Evolutionary conservation across 305 asterid genomes (phyloP), one percentile per base, ranked within the genome.

Genomic region (Rubia balearica): DNA sequence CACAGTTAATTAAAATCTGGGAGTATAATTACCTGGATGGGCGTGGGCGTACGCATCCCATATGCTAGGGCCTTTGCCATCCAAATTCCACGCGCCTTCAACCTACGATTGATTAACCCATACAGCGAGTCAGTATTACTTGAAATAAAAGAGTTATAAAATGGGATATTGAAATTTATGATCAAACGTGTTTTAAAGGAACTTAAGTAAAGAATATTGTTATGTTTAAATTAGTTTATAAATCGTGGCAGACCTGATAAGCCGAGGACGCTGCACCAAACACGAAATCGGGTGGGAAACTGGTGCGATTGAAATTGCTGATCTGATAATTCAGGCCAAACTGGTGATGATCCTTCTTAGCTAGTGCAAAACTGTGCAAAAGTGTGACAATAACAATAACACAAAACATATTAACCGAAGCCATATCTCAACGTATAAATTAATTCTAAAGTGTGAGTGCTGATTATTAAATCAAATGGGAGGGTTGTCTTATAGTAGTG

Each of bases 21-120:
- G 12, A 43, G 8, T 43, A 4, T 43, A 43, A 4, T 43, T 43
- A 67, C 70, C 70, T 45, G 70, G 60, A 46, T 22, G 11, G 21
- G 53, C 13, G 22, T 67, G 70, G 14, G 70, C 46, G 42, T 10
- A 45, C 0, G 5, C 30, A 67, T 67, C 70, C 70, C 70, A 67
- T 7, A 4, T 67, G n/a, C 60, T 67, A 6, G 60, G 70, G 22
- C 70, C 70, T 67, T 67, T 67, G 10, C 70, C 70, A 67, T 67
- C 70, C 2, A 1, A 16, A 14, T 67, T 45, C 70, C 70, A 67
- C 7, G 41, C 70, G 7, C 70, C 70, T 67, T 67, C 70, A 45
- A 67, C 60, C 70, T 67, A 17, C 5, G 10, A 30, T 30, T 1
- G 3, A 30, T 30, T 30, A 30, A 30, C 3, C 33, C 33, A 30